A percentile compares a stretch with the other conserved stretches of the same genome.
Evolutionary conservation across 345 rosid species (phyloP).

Genomic region (Eucalyptus victrix): DNA sequence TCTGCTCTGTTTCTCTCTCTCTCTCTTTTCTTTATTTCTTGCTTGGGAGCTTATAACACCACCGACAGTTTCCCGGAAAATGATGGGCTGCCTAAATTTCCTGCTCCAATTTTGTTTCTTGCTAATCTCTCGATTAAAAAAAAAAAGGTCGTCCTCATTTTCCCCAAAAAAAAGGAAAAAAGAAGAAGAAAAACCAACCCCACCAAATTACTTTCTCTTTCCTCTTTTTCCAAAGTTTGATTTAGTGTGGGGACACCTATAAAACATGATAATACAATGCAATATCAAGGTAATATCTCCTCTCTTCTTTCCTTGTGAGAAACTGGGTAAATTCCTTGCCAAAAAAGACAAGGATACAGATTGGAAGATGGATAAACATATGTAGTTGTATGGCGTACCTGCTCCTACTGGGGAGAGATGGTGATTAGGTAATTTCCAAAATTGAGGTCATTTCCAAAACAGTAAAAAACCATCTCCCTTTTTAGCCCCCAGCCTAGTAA

Average conservation of each 20-base stretch:
- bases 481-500: background rate
- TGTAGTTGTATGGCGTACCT: background rate
- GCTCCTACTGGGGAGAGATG: background rate
- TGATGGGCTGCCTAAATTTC: background rate
- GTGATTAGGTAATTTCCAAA: background rate
- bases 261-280: background rate
- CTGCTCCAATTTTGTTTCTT: background rate
- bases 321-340: background rate
- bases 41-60: background rate
- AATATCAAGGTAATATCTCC: background rate
- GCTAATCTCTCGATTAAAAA: background rate
- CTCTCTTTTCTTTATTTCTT: background rate
- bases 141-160: background rate
- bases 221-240: background rate
- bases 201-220: background rate
- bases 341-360: background rate
- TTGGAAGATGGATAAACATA: background rate
- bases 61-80: background rate
- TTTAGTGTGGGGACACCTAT: background rate
- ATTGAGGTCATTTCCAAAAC: background rate
- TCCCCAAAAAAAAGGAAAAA: background rate
- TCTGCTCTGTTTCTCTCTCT: background rate
- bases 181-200: background rate
- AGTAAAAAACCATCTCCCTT: background rate
- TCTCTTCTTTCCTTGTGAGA: background rate